phyloP scores from a whole-genome alignment of 2,329 filamentous ascomycete genomes.

The Botrytis tulipae region DNA sequence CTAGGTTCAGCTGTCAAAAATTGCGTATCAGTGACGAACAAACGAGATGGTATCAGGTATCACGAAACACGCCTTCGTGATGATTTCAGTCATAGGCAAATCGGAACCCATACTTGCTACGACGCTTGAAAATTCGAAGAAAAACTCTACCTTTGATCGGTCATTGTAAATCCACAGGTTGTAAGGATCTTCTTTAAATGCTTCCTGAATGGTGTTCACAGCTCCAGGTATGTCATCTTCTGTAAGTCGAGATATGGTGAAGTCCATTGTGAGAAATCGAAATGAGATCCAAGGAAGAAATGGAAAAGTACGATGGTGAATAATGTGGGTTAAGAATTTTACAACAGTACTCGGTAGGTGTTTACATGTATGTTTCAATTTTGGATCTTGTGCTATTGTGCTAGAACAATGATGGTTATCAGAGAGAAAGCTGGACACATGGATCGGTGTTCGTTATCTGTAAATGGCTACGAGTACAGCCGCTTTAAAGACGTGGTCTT shows the following conservation, averaged over 20 bases:
- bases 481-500: background rate
- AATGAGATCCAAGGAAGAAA: background rate
- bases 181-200: constrained; percentile 66
- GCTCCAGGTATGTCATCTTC: constrained; percentile 61
- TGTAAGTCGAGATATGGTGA: constrained; percentile 55
- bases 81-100: background rate
- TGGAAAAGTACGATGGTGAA: background rate
- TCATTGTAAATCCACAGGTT: constrained; percentile 63
- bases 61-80: constrained; percentile 1
- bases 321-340: background rate
- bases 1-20: constrained; percentile 26
- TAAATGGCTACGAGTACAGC: background rate
- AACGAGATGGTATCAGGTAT: background rate
- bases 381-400: background rate
- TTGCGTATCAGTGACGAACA: constrained; percentile 5
- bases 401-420: background rate
- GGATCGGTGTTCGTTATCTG: constrained; percentile 4
- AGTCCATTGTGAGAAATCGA: constrained; percentile 43
- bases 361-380: background rate
- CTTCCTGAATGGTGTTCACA: constrained; percentile 63
- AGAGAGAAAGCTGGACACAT: background rate
- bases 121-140: background rate
- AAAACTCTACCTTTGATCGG: constrained; percentile 46
- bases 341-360: background rate
- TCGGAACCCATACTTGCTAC: background rate